Base-by-base conservation (phyloP, 1,284 basidiomycete genomes). In the Ustilago shanxiensis region DNA sequence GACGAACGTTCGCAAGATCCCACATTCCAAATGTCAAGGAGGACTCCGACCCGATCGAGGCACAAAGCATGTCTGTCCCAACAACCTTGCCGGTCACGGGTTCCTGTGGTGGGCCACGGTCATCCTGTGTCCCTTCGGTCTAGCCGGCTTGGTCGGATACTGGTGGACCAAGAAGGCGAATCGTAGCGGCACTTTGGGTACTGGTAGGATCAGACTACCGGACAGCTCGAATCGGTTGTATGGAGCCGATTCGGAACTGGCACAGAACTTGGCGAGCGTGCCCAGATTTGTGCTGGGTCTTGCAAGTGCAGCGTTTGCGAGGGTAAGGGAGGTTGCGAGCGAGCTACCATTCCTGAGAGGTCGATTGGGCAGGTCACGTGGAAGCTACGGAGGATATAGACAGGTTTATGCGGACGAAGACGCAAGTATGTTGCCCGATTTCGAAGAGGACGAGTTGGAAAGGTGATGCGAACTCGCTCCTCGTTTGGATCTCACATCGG, bases 201-300 rank as follows among this genome's bases (percentile, higher is more conserved):
- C 45, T 7, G 73, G 69, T 14, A 44, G 74, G 13, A 80, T 74
- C 29, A 60, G 73, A 3, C 52, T 77, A n/a, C 78, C 73, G 7
- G 77, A 75, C 80, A 86, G 66, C 37, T 72, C 65, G 33, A 63
- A 60, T 44, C 60, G 63, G 44, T 55, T 79, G 82, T 83, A 79
- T 80, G 65, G 68, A 6, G 31, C 64, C 72, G 80, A 83, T 91
- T 39, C 91, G 92, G n/a, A 90, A 90, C 60, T 93, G 92, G 86
- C 91, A 13, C 92, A 88, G 93, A 75, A 69, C 26, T 31, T 80
- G 54, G 74, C 79, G 28, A 72, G 66, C 7, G 59, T 71, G 51
- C 74, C 71, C 10, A 49, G 68, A 10, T 78, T 74, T 50, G 69
- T 81, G 24, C 54, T 66, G 24, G 81, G 77, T 41, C 61, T 61